A percentile compares a stretch with the other conserved stretches of the same genome.
phyloP scores from a whole-genome alignment of 1,139 yeast species.

The Lodderomyces jiufengensis region DNA sequence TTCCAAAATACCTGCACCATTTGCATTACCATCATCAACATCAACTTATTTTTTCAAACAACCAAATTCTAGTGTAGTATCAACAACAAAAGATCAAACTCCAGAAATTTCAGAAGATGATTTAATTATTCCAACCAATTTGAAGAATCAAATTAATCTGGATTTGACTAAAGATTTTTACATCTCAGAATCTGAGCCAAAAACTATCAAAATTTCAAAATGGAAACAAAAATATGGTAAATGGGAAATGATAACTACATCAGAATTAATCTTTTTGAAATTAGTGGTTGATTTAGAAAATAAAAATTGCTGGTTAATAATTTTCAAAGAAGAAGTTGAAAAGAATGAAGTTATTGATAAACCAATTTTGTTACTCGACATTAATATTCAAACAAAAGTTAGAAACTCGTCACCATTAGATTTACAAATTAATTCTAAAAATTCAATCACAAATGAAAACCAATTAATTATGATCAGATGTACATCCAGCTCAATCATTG shows the following conservation, averaged over 20 bases:
- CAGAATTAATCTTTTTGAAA: constrained; percentile 35
- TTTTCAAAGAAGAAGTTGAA: constrained; percentile 36
- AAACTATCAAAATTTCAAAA: constrained; percentile 38
- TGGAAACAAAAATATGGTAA: constrained; percentile 45
- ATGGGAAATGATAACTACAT: constrained; percentile 45
- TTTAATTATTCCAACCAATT: constrained; percentile 31
- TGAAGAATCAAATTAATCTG: constrained; percentile 38
- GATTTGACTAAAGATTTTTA: constrained; percentile 40
- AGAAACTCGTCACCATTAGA: constrained; percentile 42
- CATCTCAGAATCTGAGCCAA: constrained; percentile 33
- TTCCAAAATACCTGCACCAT: constrained; percentile 34
- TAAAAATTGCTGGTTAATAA: constrained; percentile 36
- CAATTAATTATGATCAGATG: constrained; percentile 37
- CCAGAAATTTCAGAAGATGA: constrained; percentile 14
- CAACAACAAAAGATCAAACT: not conserved
- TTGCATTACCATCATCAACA: constrained; percentile 46
- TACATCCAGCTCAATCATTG: constrained; percentile 24
- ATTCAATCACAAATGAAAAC: constrained; percentile 29
- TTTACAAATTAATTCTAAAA: constrained; percentile 32
- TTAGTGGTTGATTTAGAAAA: constrained; percentile 35
- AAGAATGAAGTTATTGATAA: constrained; percentile 28
- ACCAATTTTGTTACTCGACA: constrained; percentile 36
- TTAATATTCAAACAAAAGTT: constrained; percentile 23
- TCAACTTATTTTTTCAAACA: constrained; percentile 41
- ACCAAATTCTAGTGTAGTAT: constrained; percentile 6